These are phyloP conservation scores for Cladosporium velox DNA, from an alignment of 2,329 filamentous ascomycete species.

Conservation along the genomic window DNA sequence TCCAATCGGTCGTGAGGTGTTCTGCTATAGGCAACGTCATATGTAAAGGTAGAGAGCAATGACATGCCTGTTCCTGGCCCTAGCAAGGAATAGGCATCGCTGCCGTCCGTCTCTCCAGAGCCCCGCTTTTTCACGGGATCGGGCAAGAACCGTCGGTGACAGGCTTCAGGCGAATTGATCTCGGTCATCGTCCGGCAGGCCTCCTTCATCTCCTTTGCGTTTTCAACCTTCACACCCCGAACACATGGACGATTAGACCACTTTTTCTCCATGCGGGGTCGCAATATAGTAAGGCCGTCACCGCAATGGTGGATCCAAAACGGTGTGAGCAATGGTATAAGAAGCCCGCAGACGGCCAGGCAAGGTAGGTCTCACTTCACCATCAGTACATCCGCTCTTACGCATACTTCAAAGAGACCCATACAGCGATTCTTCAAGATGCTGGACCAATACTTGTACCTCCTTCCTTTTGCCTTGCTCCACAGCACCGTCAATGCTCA, in stretches of 20 bases:
- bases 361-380: slow-evolving; percentile 1
- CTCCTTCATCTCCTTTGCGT: not conserved
- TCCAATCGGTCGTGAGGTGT: not conserved
- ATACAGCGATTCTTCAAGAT: not conserved
- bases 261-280: slow-evolving; percentile 7
- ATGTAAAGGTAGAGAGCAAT: slow-evolving; percentile 16
- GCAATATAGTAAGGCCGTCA: slow-evolving; percentile 1
- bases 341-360: not conserved
- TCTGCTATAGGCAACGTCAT: slow-evolving; percentile 16
- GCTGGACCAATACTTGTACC: not conserved
- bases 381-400: not conserved
- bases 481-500: slow-evolving; percentile 3
- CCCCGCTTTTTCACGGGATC: not conserved
- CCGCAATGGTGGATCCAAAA: not conserved
- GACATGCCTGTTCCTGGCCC: slow-evolving; percentile 10
- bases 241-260: not conserved
- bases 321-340: not conserved
- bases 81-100: not conserved
- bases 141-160: not conserved
- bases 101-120: not conserved
- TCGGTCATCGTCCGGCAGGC: not conserved
- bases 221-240: not conserved
- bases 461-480: not conserved
- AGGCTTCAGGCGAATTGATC: too few species aligned
- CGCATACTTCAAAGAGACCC: not conserved